Conservation (phyloP, 129 eudicot species). For the Artemisia annua region DNA sequence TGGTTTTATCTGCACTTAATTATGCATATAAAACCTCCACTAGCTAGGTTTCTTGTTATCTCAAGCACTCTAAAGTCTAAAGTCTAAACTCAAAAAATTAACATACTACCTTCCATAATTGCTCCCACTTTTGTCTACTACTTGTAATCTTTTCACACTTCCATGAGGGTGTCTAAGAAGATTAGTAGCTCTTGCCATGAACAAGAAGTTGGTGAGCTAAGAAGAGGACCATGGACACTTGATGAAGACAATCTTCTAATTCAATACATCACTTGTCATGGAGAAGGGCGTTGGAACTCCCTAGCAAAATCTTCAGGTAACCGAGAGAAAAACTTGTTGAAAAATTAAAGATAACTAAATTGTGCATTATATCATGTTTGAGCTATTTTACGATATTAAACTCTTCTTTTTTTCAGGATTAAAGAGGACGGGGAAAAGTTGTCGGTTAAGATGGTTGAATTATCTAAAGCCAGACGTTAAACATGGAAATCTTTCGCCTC, state of each 20-base stretch:
- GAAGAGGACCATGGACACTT: slow-evolving; percentile 99
- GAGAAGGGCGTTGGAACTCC: slow-evolving; percentile 92
- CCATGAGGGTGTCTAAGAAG: slow-evolving; percentile 36
- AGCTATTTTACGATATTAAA: not conserved
- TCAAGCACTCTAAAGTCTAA: slow-evolving; percentile 24
- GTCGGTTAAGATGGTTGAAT: slow-evolving; percentile 49
- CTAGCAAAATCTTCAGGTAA: slow-evolving; percentile 87
- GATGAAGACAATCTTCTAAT: slow-evolving; percentile 86
- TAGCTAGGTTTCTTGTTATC: slow-evolving; percentile 16
- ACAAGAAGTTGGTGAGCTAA: slow-evolving; percentile 54
- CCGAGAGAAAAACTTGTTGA: not conserved
- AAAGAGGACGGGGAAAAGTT: slow-evolving; percentile 91
- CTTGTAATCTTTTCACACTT: slow-evolving; percentile 10
- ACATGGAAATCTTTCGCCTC: slow-evolving; percentile 48
- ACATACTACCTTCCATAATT: slow-evolving; percentile 12
- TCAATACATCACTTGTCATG: slow-evolving; percentile 63
- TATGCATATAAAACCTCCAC: slow-evolving; percentile 43
- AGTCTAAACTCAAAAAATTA: slow-evolving; percentile 12
- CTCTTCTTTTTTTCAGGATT: slow-evolving; percentile 46
- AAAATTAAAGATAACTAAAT: not conserved
- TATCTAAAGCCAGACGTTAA: slow-evolving; percentile 42
- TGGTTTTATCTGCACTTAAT: slow-evolving; percentile 16
- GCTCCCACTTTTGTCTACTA: slow-evolving; percentile 13
- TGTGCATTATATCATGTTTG: slow-evolving; percentile 7
- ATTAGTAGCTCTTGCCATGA: slow-evolving; percentile 36